phyloP scores from a whole-genome alignment of 2,329 filamentous ascomycete genomes.

The Xylaria polymorpha region DNA sequence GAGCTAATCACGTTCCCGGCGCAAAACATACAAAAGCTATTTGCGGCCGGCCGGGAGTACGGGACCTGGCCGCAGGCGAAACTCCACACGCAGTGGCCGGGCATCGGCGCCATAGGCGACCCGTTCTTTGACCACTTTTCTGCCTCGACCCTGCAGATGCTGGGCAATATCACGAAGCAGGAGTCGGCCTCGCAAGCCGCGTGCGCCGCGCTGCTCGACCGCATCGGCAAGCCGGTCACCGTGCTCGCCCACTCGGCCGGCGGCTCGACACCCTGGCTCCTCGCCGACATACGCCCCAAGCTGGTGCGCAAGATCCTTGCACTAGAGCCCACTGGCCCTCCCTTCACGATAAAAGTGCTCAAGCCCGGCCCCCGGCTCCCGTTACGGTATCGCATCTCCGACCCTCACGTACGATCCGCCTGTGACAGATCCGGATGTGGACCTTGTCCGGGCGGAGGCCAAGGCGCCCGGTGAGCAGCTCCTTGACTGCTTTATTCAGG shows the following conservation, averaged over 20 bases:
- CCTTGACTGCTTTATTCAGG: conserved; percentile 53
- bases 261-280: conserved; percentile 55
- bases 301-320: conserved; percentile 57
- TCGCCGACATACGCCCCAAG: conserved; percentile 56
- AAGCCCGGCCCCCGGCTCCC: conserved; percentile 49
- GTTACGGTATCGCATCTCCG: conserved; percentile 62
- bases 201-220: conserved; percentile 57
- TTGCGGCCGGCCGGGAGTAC: conserved; percentile 49
- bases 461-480: conserved; percentile 41
- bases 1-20: conserved; percentile 47
- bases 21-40: conserved; percentile 53
- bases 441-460: conserved; percentile 51
- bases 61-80: conserved; percentile 55
- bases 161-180: conserved; percentile 50
- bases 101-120: conserved; percentile 54
- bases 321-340: conserved; percentile 61
- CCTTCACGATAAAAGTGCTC: conserved; percentile 58
- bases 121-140: conserved; percentile 57
- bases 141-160: conserved; percentile 54
- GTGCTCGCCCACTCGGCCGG: conserved; percentile 61
- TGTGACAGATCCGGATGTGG: conserved; percentile 51
- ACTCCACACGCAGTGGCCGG: conserved; percentile 59
- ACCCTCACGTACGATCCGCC: conserved; percentile 61
- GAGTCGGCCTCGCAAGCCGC: conserved; percentile 54
- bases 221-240: conserved; percentile 55